Evolutionary conservation across 2,329 filamentous ascomycete species (phyloP), one percentile per base, ranked within the genome.

Genomic region (Fusarium sp.): DNA sequence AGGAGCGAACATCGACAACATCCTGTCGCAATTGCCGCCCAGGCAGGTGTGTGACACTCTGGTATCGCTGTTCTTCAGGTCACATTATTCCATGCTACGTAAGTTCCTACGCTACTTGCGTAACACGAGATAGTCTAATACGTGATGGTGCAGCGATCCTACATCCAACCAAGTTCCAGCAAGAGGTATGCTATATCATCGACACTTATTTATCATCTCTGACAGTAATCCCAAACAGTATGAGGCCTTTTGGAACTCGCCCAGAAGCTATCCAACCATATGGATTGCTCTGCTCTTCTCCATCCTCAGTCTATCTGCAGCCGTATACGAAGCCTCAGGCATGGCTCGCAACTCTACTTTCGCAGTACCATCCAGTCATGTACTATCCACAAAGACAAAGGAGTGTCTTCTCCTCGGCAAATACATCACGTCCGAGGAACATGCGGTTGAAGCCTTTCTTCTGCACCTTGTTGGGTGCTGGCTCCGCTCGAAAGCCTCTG

Each of bases 261-360:
- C 59, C 10, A 11, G 12, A 6, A 20, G 49, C 15, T 65, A 78
- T 2, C 77, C 81, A 0, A 64, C 72, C 2, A 75, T 84, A 30
- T 85, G 83, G 83, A 76, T 83, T 7, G 83, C 81, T 40, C 78
- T 83, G 8, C 75, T 85, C 9, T 80, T 82, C 36, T 81, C 82
- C 6, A 77, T 84, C 13, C 69, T 85, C 37, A 79, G 76, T 58
- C 74, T 79, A 4, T 78, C 81, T 1, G 70, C 77, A n/a, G 72
- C 76, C 2, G 74, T 82, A 15, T 72, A 74, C 9, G 62, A 77
- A 23, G 16, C 59, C 57, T 74, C 31, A 67, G 77, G 47, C 47
- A 70, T 42, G 23, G 36, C 18, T 23, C 61, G 30, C n/a, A 70
- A 28, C 62, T 74, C 49, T 57, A 69, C 60, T 13, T 68, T 80